Conservation (phyloP, 306 rosid genomes). For the Rosa lucieae region DNA sequence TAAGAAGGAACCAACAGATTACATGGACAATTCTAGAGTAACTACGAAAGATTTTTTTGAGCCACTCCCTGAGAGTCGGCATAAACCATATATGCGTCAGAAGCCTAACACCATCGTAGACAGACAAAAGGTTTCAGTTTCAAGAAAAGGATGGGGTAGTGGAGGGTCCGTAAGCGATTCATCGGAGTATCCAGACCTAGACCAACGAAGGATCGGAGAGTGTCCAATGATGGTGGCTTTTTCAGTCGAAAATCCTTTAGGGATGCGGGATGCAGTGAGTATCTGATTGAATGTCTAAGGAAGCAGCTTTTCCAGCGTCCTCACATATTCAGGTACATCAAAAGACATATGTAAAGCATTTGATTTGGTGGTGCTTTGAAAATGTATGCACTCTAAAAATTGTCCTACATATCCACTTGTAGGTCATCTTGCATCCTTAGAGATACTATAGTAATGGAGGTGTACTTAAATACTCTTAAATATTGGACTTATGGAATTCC, state of each 20-base stretch:
- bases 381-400: neutral
- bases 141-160: slow-evolving; percentile 57
- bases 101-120: slow-evolving; percentile 12
- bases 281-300: slow-evolving; percentile 58
- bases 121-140: slow-evolving; percentile 23
- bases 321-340: slow-evolving; percentile 72
- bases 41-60: slow-evolving; percentile 7
- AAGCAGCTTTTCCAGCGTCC: slow-evolving; percentile 59
- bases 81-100: slow-evolving; percentile 20
- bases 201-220: slow-evolving; percentile 26
- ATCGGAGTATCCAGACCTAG: slow-evolving; percentile 31
- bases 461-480: neutral
- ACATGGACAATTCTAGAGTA: slow-evolving; percentile 12
- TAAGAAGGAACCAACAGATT: slow-evolving; percentile 19
- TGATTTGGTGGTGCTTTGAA: neutral
- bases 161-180: slow-evolving; percentile 27
- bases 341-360: neutral
- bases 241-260: slow-evolving; percentile 73
- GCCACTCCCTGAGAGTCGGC: neutral
- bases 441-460: neutral
- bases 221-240: slow-evolving; percentile 45
- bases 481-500: neutral
- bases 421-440: neutral
- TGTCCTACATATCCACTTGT: neutral
- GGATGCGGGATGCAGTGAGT: slow-evolving; percentile 64